phyloP scores from a whole-genome alignment of 2,329 filamentous ascomycete species.

The Xylaria sp. region DNA sequence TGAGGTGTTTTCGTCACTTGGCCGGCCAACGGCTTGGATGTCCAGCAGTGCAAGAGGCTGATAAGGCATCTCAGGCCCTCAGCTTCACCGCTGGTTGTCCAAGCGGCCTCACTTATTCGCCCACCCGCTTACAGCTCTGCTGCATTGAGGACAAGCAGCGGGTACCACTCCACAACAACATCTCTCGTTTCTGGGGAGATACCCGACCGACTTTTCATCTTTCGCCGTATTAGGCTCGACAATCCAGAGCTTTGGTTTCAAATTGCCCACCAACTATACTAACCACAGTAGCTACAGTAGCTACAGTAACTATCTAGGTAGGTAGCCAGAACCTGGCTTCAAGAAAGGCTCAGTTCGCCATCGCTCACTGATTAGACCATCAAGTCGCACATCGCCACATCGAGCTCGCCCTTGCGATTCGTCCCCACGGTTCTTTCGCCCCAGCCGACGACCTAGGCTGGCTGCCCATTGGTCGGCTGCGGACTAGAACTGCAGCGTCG shows the following conservation, averaged over 20 bases:
- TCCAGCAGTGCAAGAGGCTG: slow-evolving; percentile 2
- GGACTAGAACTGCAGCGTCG: slow-evolving; percentile 21
- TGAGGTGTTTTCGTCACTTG: slow-evolving; percentile 24
- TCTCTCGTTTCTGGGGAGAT: slow-evolving; percentile 29
- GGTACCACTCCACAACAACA: slow-evolving; percentile 28
- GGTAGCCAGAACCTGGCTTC: not conserved
- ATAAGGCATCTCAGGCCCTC: slow-evolving; percentile 14
- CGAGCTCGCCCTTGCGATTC: slow-evolving; percentile 19
- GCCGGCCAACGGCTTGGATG: slow-evolving; percentile 18
- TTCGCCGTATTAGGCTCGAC: slow-evolving; percentile 3
- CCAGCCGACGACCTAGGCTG: slow-evolving; percentile 15
- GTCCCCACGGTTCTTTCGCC: slow-evolving; percentile 24
- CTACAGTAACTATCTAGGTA: too few species aligned
- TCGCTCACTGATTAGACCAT: not conserved
- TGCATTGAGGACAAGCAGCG: slow-evolving; percentile 23
- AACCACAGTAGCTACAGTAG: too few species aligned
- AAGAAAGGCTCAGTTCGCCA: not conserved
- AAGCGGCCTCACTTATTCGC: slow-evolving; percentile 22
- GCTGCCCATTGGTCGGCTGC: slow-evolving; percentile 22
- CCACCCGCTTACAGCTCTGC: slow-evolving; percentile 23
- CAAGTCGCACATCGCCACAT: slow-evolving; percentile 24
- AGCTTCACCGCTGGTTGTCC: slow-evolving; percentile 31
- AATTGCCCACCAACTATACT: slow-evolving; percentile 7
- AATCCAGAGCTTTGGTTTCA: slow-evolving; percentile 17
- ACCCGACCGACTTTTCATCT: slow-evolving; percentile 35